Percentiles rank a stretch among this genome's conserved stretches.
These are phyloP conservation scores for Chalaropsis ovoidea DNA, from an alignment of 2,329 filamentous ascomycete genomes.

Conservation along the genomic window DNA sequence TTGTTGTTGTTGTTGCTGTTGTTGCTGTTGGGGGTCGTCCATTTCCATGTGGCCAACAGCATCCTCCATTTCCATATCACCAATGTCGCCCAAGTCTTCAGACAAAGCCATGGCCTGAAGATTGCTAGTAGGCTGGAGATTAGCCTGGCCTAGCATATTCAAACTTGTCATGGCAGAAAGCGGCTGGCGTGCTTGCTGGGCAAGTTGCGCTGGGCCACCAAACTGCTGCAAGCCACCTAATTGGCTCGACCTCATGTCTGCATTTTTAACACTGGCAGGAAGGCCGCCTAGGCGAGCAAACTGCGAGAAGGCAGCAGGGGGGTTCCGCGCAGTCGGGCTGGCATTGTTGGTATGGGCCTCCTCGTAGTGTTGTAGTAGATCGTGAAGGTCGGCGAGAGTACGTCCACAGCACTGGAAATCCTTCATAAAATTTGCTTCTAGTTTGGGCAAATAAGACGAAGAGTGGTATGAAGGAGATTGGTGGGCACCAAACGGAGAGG, in stretches of 20 bases:
- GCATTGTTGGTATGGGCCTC: constrained; percentile 71
- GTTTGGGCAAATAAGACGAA: constrained; percentile 88
- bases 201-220: constrained; percentile 24
- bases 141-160: constrained; percentile 31
- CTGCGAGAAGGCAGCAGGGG: constrained; percentile 34
- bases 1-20: constrained; percentile 28
- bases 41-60: constrained; percentile 56
- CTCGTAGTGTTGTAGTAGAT: constrained; percentile 92
- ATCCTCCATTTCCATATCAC: constrained; percentile 97
- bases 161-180: constrained; percentile 23
- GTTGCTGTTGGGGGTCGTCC: constrained; percentile 44
- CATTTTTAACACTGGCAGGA: constrained; percentile 14
- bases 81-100: constrained; percentile 72
- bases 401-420: constrained; percentile 93
- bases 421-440: constrained; percentile 95
- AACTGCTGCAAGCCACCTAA: constrained; percentile 23
- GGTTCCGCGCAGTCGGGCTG: constrained; percentile 36
- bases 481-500: constrained; percentile 72
- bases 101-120: constrained; percentile 30
- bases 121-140: constrained; percentile 38
- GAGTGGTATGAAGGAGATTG: constrained; percentile 95
- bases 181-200: constrained; percentile 26
- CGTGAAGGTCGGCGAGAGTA: constrained; percentile 82
- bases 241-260: constrained; percentile 14
- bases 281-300: constrained; percentile 29